Evolutionary conservation across 495 filamentous ascomycete genomes (phyloP).

Genomic region (Penicillium simplicissimum): DNA sequence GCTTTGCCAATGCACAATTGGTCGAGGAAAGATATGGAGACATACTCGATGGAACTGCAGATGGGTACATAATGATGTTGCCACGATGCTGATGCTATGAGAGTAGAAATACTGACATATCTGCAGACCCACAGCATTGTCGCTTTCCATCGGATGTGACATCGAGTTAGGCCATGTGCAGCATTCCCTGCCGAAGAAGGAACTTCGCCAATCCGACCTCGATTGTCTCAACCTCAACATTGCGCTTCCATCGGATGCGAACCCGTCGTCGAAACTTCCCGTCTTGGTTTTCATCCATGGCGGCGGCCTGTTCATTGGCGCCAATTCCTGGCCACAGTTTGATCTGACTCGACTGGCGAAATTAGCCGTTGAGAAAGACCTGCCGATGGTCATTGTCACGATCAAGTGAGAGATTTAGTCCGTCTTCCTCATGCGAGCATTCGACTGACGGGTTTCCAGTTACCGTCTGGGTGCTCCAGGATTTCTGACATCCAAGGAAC

Average conservation of each 20-base stretch:
- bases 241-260: slow-evolving; percentile 34
- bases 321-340: slow-evolving; percentile 44
- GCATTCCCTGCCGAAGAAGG: slow-evolving; percentile 32
- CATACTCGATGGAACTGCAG: slow-evolving; percentile 29
- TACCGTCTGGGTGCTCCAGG: slow-evolving; percentile 55
- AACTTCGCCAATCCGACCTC: slow-evolving; percentile 30
- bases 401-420: slow-evolving; percentile 49
- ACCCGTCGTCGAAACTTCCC: slow-evolving; percentile 36
- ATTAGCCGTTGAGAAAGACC: slow-evolving; percentile 40
- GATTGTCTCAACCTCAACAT: slow-evolving; percentile 51
- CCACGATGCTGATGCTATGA: no score
- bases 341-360: slow-evolving; percentile 39
- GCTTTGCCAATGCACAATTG: slow-evolving; percentile 34
- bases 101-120: background rate
- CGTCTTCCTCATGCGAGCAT: slow-evolving; percentile 26
- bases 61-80: slow-evolving; percentile 24
- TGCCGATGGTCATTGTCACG: slow-evolving; percentile 44
- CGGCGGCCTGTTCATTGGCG: slow-evolving; percentile 42
- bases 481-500: slow-evolving; percentile 44
- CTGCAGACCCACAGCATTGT: slow-evolving; percentile 30
- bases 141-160: slow-evolving; percentile 27
- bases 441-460: slow-evolving; percentile 4
- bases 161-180: slow-evolving; percentile 32
- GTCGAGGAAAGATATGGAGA: slow-evolving; percentile 22
- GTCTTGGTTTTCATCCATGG: slow-evolving; percentile 51